Conservation (phyloP, 2,329 filamentous ascomycete genomes). For the Fusarium tjaetaba region DNA sequence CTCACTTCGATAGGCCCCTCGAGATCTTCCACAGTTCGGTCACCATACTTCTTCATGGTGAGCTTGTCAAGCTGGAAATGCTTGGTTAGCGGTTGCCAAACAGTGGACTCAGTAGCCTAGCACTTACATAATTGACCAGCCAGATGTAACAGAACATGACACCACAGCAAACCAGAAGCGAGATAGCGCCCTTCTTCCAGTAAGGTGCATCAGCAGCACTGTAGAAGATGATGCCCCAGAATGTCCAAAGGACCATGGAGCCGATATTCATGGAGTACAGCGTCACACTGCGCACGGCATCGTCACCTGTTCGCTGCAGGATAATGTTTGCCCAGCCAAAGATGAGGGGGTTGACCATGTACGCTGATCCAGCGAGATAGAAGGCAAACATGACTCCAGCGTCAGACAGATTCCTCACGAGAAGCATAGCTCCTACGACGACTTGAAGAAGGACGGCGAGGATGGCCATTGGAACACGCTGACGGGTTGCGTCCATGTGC, state of each 20-base stretch:
- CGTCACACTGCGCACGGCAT: conserved; percentile 52
- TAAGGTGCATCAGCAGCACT: conserved; percentile 55
- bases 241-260: conserved; percentile 53
- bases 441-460: conserved; percentile 30
- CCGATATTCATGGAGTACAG: conserved; percentile 54
- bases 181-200: conserved; percentile 47
- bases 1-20: not conserved
- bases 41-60: conserved; percentile 5
- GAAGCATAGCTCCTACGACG: conserved; percentile 28
- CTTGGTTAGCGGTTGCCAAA: not conserved
- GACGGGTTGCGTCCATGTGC: conserved; percentile 35
- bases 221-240: conserved; percentile 57
- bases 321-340: conserved; percentile 44
- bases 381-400: conserved; percentile 35
- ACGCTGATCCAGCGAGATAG: conserved; percentile 38
- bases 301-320: conserved; percentile 45
- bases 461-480: conserved; percentile 26
- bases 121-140: conserved; percentile 24
- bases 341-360: conserved; percentile 42
- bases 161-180: conserved; percentile 28
- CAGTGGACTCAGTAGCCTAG: fast-evolving
- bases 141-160: conserved; percentile 36
- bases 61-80: not conserved
- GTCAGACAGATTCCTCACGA: conserved; percentile 33
- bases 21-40: not conserved